These are phyloP conservation scores for Ophiognomonia clavigignenti-juglandacearum DNA, from an alignment of 2,329 filamentous ascomycete genomes.

Conservation along the genomic window DNA sequence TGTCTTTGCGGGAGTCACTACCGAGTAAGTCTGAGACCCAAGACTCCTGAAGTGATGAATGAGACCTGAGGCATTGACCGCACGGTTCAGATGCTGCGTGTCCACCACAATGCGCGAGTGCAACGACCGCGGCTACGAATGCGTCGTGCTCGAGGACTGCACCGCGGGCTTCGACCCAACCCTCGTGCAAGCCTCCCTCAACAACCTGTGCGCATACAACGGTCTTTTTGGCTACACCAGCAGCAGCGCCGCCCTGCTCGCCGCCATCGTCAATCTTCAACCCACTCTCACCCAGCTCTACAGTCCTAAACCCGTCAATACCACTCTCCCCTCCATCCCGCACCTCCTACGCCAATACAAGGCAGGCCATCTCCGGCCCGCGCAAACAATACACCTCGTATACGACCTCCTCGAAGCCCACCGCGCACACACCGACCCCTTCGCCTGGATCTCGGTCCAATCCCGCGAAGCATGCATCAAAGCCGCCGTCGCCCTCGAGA, in stretches of 20 bases:
- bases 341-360: conserved; percentile 37
- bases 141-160: conserved; percentile 42
- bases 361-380: conserved; percentile 30
- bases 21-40: conserved; percentile 30
- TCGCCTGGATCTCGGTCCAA: conserved; percentile 46
- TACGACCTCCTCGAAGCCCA: conserved; percentile 6
- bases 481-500: conserved; percentile 34
- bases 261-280: not conserved
- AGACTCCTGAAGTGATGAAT: not conserved
- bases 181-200: conserved; percentile 38
- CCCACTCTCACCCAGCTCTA: not conserved
- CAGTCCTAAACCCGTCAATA: conserved; percentile 25
- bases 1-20: conserved; percentile 49
- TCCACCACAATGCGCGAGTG: conserved; percentile 28
- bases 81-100: no score
- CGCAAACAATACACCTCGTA: conserved; percentile 1
- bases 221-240: conserved; percentile 44
- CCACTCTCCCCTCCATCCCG: conserved; percentile 4
- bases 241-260: conserved; percentile 19
- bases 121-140: conserved; percentile 55
- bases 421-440: not conserved
- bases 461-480: conserved; percentile 32
- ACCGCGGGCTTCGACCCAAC: conserved; percentile 40
- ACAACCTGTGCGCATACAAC: conserved; percentile 43
- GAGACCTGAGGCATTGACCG: no score